phyloP scores from a whole-genome alignment of 1,139 yeast genomes.

The Pichia sp. region DNA sequence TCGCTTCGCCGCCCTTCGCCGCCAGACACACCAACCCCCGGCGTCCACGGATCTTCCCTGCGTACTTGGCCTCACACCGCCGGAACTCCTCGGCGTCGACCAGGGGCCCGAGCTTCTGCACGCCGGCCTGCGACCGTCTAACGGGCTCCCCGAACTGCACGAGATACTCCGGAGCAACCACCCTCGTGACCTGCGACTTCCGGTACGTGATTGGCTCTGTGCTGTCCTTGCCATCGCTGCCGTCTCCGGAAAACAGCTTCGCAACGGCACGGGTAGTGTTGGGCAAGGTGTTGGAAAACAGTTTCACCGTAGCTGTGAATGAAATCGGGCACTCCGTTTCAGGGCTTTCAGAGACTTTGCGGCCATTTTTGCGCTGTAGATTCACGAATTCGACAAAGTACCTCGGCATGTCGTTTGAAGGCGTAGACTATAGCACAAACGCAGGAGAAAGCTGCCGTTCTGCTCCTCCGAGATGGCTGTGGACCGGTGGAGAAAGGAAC shows the following conservation, averaged over 20 bases:
- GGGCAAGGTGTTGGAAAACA: conserved; percentile 12
- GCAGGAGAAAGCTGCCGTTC: background rate
- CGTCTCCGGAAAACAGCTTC: background rate
- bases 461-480: no score
- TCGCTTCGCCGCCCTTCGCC: background rate
- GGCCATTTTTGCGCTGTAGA: background rate
- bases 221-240: background rate
- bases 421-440: no score
- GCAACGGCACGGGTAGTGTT: conserved; percentile 5
- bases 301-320: conserved; percentile 11
- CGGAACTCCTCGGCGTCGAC: background rate
- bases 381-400: conserved; percentile 15
- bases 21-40: conserved; percentile 14
- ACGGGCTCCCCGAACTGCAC: conserved; percentile 17
- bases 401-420: conserved; percentile 9
- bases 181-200: conserved; percentile 13
- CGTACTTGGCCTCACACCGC: background rate
- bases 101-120: background rate
- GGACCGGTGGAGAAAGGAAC: no score
- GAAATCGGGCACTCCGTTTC: background rate
- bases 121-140: background rate
- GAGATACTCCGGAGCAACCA: conserved; percentile 16
- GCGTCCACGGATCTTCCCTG: conserved; percentile 3
- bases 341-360: background rate
- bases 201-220: conserved; percentile 7